Evolutionary conservation across 148 eudicot genomes (phyloP).

Genomic region (Beta vulgaris): DNA sequence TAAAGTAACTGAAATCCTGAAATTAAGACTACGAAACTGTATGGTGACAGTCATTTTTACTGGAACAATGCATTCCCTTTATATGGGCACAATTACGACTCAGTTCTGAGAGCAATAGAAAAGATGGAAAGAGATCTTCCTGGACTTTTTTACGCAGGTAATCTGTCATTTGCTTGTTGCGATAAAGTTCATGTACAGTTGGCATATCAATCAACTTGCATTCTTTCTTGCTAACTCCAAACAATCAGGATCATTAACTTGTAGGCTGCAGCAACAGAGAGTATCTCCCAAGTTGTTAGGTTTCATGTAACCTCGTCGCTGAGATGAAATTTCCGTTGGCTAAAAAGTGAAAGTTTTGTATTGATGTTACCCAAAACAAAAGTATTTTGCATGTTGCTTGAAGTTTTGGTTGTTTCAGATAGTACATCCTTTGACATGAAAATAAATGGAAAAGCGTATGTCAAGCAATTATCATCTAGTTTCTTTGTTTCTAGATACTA

Average conservation of each 20-base stretch:
- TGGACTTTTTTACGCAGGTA: conserved; percentile 93
- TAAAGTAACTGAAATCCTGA: too few relatives aligned
- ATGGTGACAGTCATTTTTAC: conserved; percentile 60
- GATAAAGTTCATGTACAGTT: background rate
- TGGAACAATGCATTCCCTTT: conserved; percentile 96
- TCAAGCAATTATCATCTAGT: background rate
- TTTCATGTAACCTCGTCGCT: background rate
- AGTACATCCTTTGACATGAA: background rate
- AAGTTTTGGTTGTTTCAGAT: background rate
- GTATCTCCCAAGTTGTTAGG: background rate
- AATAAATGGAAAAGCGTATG: background rate
- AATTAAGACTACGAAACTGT: background rate
- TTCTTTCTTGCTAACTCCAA: too few relatives aligned
- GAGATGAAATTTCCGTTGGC: background rate
- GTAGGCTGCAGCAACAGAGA: background rate
- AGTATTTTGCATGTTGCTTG: background rate
- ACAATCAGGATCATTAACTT: background rate
- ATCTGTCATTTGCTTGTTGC: background rate
- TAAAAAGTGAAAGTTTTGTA: background rate
- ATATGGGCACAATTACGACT: conserved; percentile 70
- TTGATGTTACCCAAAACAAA: too few relatives aligned
- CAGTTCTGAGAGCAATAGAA: conserved; percentile 63
- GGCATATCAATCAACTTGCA: background rate
- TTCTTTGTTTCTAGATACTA: too few relatives aligned
- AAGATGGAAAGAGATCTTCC: conserved; percentile 89